These are phyloP conservation scores for Penicillium sp. DNA, from an alignment of 2,329 filamentous ascomycete genomes.

Conservation along the genomic window DNA sequence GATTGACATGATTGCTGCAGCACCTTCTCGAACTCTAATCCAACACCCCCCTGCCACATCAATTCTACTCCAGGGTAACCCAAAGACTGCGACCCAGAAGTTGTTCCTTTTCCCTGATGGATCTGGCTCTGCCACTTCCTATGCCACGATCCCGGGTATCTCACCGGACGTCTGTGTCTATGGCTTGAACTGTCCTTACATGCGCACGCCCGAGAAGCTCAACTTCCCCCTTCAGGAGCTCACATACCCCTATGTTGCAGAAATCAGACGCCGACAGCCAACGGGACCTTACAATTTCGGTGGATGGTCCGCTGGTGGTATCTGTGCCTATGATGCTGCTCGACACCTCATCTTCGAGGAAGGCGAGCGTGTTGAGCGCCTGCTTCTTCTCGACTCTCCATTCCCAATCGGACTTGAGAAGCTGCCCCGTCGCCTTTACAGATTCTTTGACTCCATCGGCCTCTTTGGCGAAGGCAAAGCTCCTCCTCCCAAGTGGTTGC, in stretches of 20 bases:
- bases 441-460: conserved; percentile 44
- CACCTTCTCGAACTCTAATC: conserved; percentile 10
- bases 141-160: conserved; percentile 38
- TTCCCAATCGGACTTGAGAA: conserved; percentile 63
- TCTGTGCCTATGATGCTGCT: conserved; percentile 63
- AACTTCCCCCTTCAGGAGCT: conserved; percentile 33
- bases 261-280: conserved; percentile 45
- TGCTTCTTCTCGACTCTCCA: conserved; percentile 62
- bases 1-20: conserved; percentile 18
- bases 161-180: conserved; percentile 40
- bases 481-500: conserved; percentile 44
- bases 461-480: conserved; percentile 43
- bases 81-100: conserved; percentile 37
- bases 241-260: conserved; percentile 35
- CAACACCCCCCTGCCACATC: conserved; percentile 38
- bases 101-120: conserved; percentile 43
- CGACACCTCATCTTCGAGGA: conserved; percentile 52
- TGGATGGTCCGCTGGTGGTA: conserved; percentile 73
- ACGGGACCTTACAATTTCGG: conserved; percentile 57
- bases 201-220: conserved; percentile 37
- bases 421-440: conserved; percentile 51
- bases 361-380: conserved; percentile 52
- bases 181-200: conserved; percentile 41
- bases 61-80: conserved; percentile 39
- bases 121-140: conserved; percentile 44